Evolutionary conservation across 345 rosid genomes (phyloP).

Genomic region (Ceriops decandra): DNA sequence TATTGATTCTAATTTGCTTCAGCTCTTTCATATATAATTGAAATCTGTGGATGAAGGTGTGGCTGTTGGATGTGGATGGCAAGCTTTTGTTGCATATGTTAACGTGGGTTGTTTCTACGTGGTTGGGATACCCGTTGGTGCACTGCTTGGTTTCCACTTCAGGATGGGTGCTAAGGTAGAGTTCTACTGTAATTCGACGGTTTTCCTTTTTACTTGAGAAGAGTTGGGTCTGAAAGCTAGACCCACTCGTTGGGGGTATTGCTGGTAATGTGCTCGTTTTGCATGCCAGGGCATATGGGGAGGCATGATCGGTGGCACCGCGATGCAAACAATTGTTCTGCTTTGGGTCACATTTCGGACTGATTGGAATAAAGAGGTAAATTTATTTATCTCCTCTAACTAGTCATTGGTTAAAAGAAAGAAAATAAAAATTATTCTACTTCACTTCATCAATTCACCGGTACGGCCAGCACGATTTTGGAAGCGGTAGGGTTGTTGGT

Average conservation of each 20-base stretch:
- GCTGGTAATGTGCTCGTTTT: not conserved
- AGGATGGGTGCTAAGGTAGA: constrained; percentile 52
- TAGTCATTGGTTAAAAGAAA: too few species aligned
- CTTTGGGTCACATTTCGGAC: constrained; percentile 36
- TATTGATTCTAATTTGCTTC: not conserved
- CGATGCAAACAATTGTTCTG: constrained; percentile 49
- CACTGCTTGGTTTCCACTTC: constrained; percentile 62
- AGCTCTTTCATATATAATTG: not conserved
- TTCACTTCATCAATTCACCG: too few species aligned
- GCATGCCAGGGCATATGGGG: constrained; percentile 62
- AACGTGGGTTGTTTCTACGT: constrained; percentile 72
- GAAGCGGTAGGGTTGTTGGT: too few species aligned
- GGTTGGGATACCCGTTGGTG: constrained; percentile 64
- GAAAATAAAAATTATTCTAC: too few species aligned
- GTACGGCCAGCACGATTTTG: too few species aligned
- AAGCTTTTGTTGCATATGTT: constrained; percentile 59
- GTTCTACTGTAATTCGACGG: not conserved
- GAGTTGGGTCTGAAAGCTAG: too few species aligned
- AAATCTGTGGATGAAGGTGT: constrained; percentile 41
- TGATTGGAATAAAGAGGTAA: constrained; percentile 64
- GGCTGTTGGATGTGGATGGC: constrained; percentile 87
- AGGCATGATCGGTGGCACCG: constrained; percentile 66
- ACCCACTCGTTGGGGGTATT: not conserved
- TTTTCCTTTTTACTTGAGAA: too few species aligned
- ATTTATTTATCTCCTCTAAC: not conserved